Evolutionary conservation across 371 early-diverging fungal species (phyloP).

Genomic region (Mucor plumbeus): DNA sequence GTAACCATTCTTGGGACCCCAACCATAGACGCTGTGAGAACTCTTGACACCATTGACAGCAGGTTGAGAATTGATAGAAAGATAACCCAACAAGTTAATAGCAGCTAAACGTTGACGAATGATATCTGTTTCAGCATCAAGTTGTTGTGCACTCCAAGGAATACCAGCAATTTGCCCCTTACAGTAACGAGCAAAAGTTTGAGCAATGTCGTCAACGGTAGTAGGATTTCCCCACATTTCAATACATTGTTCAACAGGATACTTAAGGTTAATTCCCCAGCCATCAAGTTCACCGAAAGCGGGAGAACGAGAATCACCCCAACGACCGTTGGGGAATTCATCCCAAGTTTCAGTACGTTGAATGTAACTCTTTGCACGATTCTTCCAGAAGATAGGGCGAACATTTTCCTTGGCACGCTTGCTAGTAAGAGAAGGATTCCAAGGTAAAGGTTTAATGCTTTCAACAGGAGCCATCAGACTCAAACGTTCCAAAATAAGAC

Average conservation of each 20-base stretch:
- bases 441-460: constrained; percentile 73
- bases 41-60: constrained; percentile 91
- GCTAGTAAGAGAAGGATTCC: constrained; percentile 61
- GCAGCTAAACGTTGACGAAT: constrained; percentile 75
- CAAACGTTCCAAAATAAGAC: constrained; percentile 83
- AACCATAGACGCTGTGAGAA: constrained; percentile 82
- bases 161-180: constrained; percentile 75
- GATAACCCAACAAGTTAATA: constrained; percentile 83
- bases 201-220: constrained; percentile 67
- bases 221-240: constrained; percentile 84
- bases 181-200: constrained; percentile 85
- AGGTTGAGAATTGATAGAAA: constrained; percentile 97
- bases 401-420: constrained; percentile 93
- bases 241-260: constrained; percentile 64
- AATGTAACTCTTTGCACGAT: constrained; percentile 91
- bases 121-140: constrained; percentile 80
- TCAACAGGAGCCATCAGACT: constrained; percentile 80
- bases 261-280: constrained; percentile 82
- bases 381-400: constrained; percentile 97
- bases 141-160: constrained; percentile 92
- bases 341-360: constrained; percentile 95
- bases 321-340: constrained; percentile 97
- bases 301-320: constrained; percentile 95
- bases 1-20: constrained; percentile 97
- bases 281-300: constrained; percentile 95